phyloP scores from a whole-genome alignment of 2,329 filamentous ascomycete genomes.

The Sclerotinia sclerotiorum region DNA sequence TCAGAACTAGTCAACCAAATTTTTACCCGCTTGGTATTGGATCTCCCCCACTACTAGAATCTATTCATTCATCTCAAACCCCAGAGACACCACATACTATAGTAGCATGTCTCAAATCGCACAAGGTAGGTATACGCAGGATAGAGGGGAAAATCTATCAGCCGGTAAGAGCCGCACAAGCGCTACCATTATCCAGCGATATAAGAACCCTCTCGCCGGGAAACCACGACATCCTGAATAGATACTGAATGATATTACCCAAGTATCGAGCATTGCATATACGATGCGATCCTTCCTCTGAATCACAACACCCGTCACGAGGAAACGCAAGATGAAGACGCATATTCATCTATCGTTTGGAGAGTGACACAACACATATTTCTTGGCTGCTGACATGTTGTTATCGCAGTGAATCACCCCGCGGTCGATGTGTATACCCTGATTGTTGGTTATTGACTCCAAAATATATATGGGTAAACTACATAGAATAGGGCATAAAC shows the following conservation, averaged over 20 bases:
- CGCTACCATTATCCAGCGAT: neutral
- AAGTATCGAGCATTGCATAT: neutral
- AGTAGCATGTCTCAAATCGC: neutral
- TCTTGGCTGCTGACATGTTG: neutral
- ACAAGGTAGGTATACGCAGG: neutral
- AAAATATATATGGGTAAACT: neutral
- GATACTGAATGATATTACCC: neutral
- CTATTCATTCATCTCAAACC: too few relatives aligned
- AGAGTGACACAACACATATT: neutral
- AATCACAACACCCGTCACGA: neutral
- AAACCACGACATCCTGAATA: neutral
- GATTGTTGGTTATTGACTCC: too few relatives aligned
- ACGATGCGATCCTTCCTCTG: neutral
- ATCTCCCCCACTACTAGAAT: too few relatives aligned
- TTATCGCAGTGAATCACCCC: too few relatives aligned
- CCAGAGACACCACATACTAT: neutral
- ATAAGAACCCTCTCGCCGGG: neutral
- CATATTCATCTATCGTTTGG: neutral
- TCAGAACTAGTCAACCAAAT: too few relatives aligned
- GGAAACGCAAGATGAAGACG: neutral
- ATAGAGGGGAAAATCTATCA: neutral
- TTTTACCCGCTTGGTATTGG: too few relatives aligned
- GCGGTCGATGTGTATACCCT: too few relatives aligned
- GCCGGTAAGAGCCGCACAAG: neutral
- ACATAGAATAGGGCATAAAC: neutral